phyloP scores from a whole-genome alignment of 164 flowering plant species.

The Umbilicus rupestris region DNA sequence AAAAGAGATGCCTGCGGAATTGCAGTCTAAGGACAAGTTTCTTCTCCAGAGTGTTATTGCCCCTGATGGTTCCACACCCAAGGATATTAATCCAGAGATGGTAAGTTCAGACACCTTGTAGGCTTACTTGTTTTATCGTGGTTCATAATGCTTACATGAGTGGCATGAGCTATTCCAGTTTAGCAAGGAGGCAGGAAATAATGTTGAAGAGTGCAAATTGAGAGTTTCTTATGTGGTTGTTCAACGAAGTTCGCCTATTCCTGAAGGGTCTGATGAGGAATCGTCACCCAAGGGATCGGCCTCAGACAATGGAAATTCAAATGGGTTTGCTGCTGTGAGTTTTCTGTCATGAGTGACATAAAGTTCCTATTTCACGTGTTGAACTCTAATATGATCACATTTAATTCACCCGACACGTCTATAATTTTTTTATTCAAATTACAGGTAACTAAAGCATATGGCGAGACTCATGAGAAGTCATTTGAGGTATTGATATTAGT shows the following conservation, averaged over 20 bases:
- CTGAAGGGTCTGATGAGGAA: conserved; percentile 57
- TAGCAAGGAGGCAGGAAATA: conserved; percentile 46
- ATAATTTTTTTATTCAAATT: not conserved
- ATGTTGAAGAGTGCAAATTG: conserved; percentile 57
- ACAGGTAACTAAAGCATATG: conserved; percentile 19
- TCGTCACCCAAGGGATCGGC: conserved; percentile 38
- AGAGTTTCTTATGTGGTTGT: conserved; percentile 53
- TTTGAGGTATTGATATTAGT: conserved; percentile 17
- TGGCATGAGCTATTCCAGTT: conserved; percentile 26
- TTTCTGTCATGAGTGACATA: not conserved
- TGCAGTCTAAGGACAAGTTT: conserved; percentile 55
- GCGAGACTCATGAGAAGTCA: conserved; percentile 21
- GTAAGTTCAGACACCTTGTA: conserved; percentile 14
- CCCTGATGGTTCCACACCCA: conserved; percentile 21
- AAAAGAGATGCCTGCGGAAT: conserved; percentile 39
- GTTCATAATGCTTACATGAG: not conserved
- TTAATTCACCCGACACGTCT: not conserved
- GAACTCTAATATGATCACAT: not conserved
- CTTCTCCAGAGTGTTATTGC: conserved; percentile 43
- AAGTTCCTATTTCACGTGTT: not conserved
- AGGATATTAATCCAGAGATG: conserved; percentile 46
- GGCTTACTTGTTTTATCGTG: not conserved
- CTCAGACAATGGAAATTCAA: conserved; percentile 36
- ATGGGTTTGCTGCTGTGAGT: conserved; percentile 22
- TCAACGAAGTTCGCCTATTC: conserved; percentile 53